Evolutionary conservation across 1,284 basidiomycete genomes (phyloP).

Genomic region (Cystobasidium slooffiae): DNA sequence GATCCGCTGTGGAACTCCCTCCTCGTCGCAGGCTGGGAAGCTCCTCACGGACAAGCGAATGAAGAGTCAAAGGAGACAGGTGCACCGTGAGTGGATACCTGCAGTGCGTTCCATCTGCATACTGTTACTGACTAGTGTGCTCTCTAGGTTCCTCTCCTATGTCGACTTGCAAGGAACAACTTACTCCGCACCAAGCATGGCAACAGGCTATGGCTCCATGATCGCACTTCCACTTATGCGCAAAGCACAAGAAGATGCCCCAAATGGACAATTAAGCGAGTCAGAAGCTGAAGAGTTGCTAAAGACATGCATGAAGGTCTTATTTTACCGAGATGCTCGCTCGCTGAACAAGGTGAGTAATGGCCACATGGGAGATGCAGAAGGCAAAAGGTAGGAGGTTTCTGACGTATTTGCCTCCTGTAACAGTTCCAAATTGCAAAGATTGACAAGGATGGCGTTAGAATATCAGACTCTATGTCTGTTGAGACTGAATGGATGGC

Average conservation of each 20-base stretch:
- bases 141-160: conserved; percentile 81
- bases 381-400: not conserved
- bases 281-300: conserved; percentile 80
- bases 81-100: conserved; percentile 57
- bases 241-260: conserved; percentile 72
- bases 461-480: conserved; percentile 75
- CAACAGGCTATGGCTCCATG: conserved; percentile 94
- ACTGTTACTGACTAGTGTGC: not conserved
- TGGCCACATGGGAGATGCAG: not conserved
- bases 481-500: conserved; percentile 38
- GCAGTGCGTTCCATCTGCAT: not conserved
- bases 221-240: conserved; percentile 92
- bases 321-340: conserved; percentile 96
- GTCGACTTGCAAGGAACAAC: conserved; percentile 98
- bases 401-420: not conserved
- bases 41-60: conserved; percentile 64
- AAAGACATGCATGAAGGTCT: conserved; percentile 85
- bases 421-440: conserved; percentile 90
- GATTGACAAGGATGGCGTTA: conserved; percentile 76
- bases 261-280: conserved; percentile 68
- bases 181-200: conserved; percentile 90
- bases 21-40: conserved; percentile 87
- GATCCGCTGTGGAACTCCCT: conserved; percentile 96
- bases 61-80: conserved; percentile 57
- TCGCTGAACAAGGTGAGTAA: conserved; percentile 86